Percentiles rank a stretch among this genome's conserved stretches.
These are phyloP conservation scores for Luffa aegyptiaca DNA, from an alignment of 306 rosid species.

Conservation along the genomic window DNA sequence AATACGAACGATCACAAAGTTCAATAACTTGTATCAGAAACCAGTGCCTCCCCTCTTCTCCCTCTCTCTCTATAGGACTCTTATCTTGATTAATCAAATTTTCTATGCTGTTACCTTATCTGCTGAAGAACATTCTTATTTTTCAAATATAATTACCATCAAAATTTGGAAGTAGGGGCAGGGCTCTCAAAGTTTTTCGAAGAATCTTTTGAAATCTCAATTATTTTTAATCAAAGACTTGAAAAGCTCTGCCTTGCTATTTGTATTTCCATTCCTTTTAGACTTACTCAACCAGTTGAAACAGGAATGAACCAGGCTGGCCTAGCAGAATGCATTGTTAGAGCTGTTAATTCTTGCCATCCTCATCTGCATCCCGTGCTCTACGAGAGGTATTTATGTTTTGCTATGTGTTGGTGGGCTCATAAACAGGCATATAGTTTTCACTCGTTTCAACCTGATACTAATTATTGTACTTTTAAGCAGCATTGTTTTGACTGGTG, in stretches of 20 bases:
- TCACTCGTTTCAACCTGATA: background rate
- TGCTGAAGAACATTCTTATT: background rate
- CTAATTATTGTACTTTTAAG: constrained; percentile 14
- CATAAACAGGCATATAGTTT: background rate
- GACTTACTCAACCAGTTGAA: constrained; percentile 12
- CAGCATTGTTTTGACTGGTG: constrained; percentile 94
- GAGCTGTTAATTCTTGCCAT: constrained; percentile 77
- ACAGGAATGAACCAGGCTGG: constrained; percentile 98
- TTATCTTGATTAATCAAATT: background rate
- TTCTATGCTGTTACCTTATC: background rate
- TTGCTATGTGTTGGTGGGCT: background rate
- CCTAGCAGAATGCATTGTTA: constrained; percentile 78
- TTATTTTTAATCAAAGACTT: background rate
- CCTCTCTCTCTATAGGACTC: background rate
- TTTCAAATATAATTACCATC: background rate
- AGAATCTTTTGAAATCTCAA: background rate
- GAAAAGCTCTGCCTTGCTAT: background rate
- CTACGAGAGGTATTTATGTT: constrained; percentile 50
- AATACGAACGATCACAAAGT: background rate
- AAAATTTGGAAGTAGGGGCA: background rate
- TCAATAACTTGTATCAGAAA: background rate
- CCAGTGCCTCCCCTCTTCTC: background rate
- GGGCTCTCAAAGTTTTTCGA: background rate
- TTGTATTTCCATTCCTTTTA: background rate
- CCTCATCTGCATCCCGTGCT: constrained; percentile 83